These are phyloP conservation scores for Botryotinia globosa DNA, from an alignment of 2,329 filamentous ascomycete species.

Conservation along the genomic window DNA sequence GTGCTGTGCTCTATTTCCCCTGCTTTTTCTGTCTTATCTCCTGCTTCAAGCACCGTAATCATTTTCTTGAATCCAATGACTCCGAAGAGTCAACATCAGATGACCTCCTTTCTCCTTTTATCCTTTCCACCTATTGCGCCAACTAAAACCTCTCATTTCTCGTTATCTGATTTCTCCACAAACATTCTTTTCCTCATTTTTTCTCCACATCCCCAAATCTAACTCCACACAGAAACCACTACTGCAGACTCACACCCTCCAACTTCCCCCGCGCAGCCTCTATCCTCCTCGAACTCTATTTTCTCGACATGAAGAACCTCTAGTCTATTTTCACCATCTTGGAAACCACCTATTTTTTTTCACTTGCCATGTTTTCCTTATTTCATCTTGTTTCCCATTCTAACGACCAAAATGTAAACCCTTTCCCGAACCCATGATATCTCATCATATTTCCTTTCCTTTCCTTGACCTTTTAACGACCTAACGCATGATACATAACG, in stretches of 20 bases:
- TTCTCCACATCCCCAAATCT: not conserved
- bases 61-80: not conserved
- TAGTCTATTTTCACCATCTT: not conserved
- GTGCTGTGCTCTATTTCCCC: not conserved
- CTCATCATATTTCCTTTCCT: not conserved
- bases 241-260: constrained; percentile 33
- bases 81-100: not conserved
- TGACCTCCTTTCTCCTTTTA: not conserved
- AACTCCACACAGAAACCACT: constrained; percentile 33
- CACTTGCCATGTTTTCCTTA: not conserved
- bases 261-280: constrained; percentile 28
- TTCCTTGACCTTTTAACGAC: not conserved
- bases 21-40: not conserved
- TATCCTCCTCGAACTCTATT: constrained; percentile 36
- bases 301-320: constrained; percentile 30
- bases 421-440: not conserved
- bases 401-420: not conserved
- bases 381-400: not conserved
- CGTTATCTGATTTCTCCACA: not conserved
- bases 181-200: not conserved
- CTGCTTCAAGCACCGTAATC: not conserved
- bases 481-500: not conserved
- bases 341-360: not conserved
- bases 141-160: too few relatives aligned
- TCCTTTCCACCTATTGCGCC: not conserved